phyloP scores from a whole-genome alignment of 1,139 yeast species.

The Lodderomyces beijingensis region DNA sequence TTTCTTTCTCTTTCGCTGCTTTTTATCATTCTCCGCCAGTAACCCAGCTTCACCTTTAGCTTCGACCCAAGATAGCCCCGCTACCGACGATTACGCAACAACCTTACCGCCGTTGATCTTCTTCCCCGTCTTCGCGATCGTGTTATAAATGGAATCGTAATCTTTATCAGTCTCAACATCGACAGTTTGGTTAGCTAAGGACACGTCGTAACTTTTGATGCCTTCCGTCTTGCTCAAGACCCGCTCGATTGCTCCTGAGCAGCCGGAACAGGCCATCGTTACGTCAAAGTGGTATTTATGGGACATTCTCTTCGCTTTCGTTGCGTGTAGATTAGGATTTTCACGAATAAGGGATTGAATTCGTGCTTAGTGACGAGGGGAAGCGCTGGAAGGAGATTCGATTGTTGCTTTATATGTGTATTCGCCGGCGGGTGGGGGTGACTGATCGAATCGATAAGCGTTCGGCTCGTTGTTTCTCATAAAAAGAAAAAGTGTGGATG shows the following conservation, averaged over 20 bases:
- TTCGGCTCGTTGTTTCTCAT: no score
- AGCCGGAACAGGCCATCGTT: slow-evolving; percentile 79
- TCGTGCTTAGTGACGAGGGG: no score
- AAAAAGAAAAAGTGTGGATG: no score
- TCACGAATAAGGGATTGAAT: no score
- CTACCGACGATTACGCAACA: slow-evolving; percentile 18
- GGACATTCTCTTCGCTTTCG: slow-evolving; percentile 7
- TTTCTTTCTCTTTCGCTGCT: background rate
- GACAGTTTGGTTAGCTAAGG: slow-evolving; percentile 78
- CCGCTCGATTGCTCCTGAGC: slow-evolving; percentile 82
- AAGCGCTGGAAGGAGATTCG: no score
- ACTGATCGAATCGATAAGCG: no score
- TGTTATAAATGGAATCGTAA: slow-evolving; percentile 72
- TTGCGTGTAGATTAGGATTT: no score
- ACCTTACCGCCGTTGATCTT: slow-evolving; percentile 64
- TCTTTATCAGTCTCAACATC: slow-evolving; percentile 62
- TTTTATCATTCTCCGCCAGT: background rate
- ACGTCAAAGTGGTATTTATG: slow-evolving; percentile 67
- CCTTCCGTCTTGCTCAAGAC: slow-evolving; percentile 73
- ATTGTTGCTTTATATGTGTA: no score
- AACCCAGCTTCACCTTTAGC: background rate
- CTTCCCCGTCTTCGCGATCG: slow-evolving; percentile 90
- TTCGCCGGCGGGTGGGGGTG: no score
- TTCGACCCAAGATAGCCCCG: background rate
- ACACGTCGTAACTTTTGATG: slow-evolving; percentile 65